A percentile compares a stretch with the other conserved stretches of the same genome.
Evolutionary conservation across 345 rosid species (phyloP).

Genomic region (Sonneratia alba): DNA sequence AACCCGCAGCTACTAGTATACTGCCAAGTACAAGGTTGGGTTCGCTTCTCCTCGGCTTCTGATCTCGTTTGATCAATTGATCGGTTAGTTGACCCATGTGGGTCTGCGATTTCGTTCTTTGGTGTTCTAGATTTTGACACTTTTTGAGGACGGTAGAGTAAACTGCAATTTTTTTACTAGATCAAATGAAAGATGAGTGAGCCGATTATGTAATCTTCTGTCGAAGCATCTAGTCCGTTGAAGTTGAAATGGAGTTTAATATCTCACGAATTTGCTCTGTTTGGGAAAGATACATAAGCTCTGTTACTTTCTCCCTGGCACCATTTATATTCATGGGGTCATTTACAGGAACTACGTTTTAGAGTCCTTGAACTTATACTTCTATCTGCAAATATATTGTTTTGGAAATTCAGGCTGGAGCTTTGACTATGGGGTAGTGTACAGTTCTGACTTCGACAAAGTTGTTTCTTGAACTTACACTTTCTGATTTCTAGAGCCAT

Average conservation of each 20-base stretch:
- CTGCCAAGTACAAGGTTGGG: neutral
- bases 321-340: neutral
- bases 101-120: neutral
- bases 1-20: neutral
- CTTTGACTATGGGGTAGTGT: neutral
- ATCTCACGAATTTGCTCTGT: neutral
- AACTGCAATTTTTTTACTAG: neutral
- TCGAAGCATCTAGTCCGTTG: neutral
- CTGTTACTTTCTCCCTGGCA: neutral
- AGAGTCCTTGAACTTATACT: neutral
- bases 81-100: neutral
- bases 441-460: neutral
- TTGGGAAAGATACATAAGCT: neutral
- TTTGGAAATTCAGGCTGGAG: neutral
- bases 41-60: neutral
- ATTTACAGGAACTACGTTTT: neutral
- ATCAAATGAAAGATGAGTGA: neutral
- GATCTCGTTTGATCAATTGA: neutral
- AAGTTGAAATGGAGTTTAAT: neutral
- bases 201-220: neutral
- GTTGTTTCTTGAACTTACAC: neutral
- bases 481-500: neutral
- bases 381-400: neutral
- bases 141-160: neutral
- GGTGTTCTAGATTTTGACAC: neutral